phyloP scores from a whole-genome alignment of 352 stramenopile genomes.

The Globisporangium perplexum region DNA sequence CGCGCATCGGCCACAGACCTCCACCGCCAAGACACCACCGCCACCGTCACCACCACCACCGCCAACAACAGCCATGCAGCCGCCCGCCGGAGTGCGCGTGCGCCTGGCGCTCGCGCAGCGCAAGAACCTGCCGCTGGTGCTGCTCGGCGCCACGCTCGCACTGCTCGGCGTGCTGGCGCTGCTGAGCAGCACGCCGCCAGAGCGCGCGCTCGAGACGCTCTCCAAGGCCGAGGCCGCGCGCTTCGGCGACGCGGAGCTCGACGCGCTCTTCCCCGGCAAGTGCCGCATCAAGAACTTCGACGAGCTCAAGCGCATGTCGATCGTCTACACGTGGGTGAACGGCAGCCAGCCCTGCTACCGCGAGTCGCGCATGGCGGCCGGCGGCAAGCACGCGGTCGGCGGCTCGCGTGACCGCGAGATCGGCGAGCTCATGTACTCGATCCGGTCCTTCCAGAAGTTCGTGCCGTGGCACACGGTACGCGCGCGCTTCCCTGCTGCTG shows the following conservation, averaged over 20 bases:
- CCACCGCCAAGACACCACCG: not conserved
- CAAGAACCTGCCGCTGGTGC: slow-evolving; percentile 51
- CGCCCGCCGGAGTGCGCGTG: slow-evolving; percentile 50
- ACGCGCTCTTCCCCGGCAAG: slow-evolving; percentile 61
- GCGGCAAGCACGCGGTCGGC: slow-evolving; percentile 65
- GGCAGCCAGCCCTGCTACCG: slow-evolving; percentile 84
- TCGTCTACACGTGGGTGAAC: slow-evolving; percentile 90
- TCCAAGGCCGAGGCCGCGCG: slow-evolving; percentile 22
- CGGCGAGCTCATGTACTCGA: slow-evolving; percentile 85
- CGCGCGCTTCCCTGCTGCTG: not conserved
- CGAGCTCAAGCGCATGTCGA: slow-evolving; percentile 74
- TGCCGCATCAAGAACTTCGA: slow-evolving; percentile 88
- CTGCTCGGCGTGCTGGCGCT: slow-evolving; percentile 40
- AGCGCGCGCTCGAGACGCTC: slow-evolving; percentile 28
- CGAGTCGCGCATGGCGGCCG: slow-evolving; percentile 48
- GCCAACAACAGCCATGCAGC: slow-evolving; percentile 38
- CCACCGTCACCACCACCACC: not conserved
- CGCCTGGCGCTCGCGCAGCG: slow-evolving; percentile 59
- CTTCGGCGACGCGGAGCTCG: slow-evolving; percentile 37
- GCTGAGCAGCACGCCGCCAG: slow-evolving; percentile 29
- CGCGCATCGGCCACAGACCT: no score
- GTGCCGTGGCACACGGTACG: slow-evolving; percentile 68
- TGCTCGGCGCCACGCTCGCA: slow-evolving; percentile 30
- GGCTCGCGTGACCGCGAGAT: slow-evolving; percentile 84
- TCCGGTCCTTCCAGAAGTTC: slow-evolving; percentile 81